These are phyloP conservation scores for Bruguiera hainesii DNA, from an alignment of 441 rosid genomes.

Conservation along the genomic window DNA sequence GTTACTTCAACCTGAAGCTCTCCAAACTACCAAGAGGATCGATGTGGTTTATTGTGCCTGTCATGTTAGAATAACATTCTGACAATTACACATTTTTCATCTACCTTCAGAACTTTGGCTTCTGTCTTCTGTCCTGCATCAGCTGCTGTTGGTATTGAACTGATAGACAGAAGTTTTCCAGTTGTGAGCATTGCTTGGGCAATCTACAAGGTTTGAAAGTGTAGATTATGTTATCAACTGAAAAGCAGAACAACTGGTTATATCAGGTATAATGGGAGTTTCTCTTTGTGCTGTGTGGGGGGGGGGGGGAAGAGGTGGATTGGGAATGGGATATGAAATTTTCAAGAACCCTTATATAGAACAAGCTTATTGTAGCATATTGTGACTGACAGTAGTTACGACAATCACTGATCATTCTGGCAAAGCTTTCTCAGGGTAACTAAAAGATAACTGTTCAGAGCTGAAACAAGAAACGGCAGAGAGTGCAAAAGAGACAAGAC, in stretches of 20 bases:
- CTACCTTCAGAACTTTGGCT: constrained; percentile 71
- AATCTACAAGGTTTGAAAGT: constrained; percentile 47
- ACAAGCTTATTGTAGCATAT: not conserved
- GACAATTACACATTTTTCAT: constrained; percentile 4
- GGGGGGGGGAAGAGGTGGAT: no score
- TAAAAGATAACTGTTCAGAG: not conserved
- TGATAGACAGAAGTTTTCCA: constrained; percentile 60
- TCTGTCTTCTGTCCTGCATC: constrained; percentile 43
- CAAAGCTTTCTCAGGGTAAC: constrained; percentile 1
- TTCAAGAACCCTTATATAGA: no score
- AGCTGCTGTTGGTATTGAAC: constrained; percentile 30
- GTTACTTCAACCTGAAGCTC: constrained; percentile 82
- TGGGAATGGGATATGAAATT: no score
- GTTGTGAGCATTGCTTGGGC: constrained; percentile 68
- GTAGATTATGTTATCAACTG: no score
- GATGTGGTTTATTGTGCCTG: constrained; percentile 4
- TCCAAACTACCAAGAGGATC: constrained; percentile 65
- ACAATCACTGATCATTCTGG: not conserved
- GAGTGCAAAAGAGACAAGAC: not conserved
- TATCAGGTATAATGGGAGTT: not conserved
- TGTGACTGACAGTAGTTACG: not conserved
- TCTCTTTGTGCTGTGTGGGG: not conserved
- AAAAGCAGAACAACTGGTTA: constrained; percentile 4
- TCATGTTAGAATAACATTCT: constrained; percentile 6
- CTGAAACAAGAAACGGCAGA: not conserved